Evolutionary conservation across 2,329 filamentous ascomycete genomes (phyloP), one percentile per base, ranked within the genome.

Genomic region (Colletotrichum simmondsii): DNA sequence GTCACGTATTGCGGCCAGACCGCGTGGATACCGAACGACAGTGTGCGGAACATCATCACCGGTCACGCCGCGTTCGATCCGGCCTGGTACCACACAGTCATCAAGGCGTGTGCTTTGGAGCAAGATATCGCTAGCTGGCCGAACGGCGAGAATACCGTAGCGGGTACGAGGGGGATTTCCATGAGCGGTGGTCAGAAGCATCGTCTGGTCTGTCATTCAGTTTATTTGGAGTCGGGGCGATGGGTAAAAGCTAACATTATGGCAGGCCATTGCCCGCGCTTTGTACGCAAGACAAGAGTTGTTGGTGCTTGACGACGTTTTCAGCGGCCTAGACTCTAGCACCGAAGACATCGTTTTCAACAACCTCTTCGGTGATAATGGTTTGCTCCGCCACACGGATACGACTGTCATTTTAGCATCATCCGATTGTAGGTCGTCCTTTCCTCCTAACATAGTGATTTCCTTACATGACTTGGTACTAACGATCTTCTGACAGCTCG

Each of bases 101-200:
- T 83, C 3, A 71, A 78, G 3, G 80, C 80, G 0, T 85, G 84
- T 26, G 81, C 80, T 46, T 73, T 84, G 24, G 59, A 75, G 1
- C 72, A 75, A 1, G 83, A 84, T 54, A 68, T 83, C 2, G 26
- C 32, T 0, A 73, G 74, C 7, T 76, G 83, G 2, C 77, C 81
- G 0, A 62, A 78, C 0, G 81, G 82, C 14, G 81, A 83, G 42
- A 72, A 75, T 3, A 82, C 81, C 0, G 73, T 73, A 1, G 77
- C 82, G n/a, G 83, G 83, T 2, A 82, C 77, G 11, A 80, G 80
- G 54, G 82, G 83, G 0, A 80, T 83, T 19, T 78, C 77, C 0
- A 74, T 85, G 10, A 84, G 82, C 5, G 83, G 83, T 26, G 83
- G 83, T 0, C 82, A 85, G 70, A 81, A 78, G 7, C 79, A 81